phyloP scores from a whole-genome alignment of 148 eudicot genomes.

The Rhododendron kiyosumense region DNA sequence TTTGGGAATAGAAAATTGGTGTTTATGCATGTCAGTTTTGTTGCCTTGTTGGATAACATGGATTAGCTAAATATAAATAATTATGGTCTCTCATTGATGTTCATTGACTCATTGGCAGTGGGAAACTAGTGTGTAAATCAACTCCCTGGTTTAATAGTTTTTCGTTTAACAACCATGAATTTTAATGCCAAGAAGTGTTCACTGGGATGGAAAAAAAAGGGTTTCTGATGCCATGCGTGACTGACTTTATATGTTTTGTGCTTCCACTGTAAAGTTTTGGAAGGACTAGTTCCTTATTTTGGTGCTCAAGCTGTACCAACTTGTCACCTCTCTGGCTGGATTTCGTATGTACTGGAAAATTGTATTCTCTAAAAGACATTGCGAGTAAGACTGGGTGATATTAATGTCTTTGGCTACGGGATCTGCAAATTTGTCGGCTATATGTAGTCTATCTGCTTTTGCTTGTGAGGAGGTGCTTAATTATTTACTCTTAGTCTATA shows the following conservation, averaged over 20 bases:
- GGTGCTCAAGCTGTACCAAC: slow-evolving; percentile 1
- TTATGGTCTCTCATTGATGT: not conserved
- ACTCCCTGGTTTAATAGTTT: not conserved
- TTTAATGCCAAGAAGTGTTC: not conserved
- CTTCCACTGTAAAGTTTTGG: not conserved
- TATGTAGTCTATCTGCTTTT: not conserved
- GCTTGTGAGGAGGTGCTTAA: not conserved
- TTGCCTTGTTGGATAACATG: not conserved
- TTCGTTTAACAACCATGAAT: not conserved
- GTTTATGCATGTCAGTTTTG: not conserved
- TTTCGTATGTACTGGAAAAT: not conserved
- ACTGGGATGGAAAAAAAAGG: not conserved
- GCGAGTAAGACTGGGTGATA: not conserved
- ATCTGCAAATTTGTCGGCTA: not conserved
- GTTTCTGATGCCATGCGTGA: not conserved
- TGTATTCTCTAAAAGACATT: not conserved
- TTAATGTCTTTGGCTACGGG: not conserved
- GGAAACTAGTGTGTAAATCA: not conserved
- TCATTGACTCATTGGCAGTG: too few species aligned
- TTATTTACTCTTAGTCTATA: not conserved
- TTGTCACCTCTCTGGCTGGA: not conserved
- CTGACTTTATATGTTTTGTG: not conserved
- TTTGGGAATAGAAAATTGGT: not conserved
- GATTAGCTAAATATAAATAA: not conserved
- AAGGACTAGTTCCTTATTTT: not conserved